Evolutionary conservation across 768 basidiomycete species (phyloP).

Genomic region (Floccularia luteovirens): DNA sequence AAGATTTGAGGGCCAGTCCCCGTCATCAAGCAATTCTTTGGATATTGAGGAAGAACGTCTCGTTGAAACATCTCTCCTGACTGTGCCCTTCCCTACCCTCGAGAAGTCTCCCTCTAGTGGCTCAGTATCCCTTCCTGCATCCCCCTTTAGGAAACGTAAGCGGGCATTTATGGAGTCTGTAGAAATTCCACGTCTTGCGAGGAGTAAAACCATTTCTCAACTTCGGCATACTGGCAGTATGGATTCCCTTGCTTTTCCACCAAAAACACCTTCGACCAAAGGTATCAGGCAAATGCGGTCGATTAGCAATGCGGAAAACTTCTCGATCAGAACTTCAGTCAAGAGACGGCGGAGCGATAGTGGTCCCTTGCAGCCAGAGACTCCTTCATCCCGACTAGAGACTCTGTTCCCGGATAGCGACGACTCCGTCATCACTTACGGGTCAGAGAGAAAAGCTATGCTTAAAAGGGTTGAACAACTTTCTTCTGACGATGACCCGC

Average conservation of each 20-base stretch:
- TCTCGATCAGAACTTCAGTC: not conserved
- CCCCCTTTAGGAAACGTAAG: constrained; percentile 33
- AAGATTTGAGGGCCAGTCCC: constrained; percentile 1
- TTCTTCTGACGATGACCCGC: constrained; percentile 62
- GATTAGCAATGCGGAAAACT: not conserved
- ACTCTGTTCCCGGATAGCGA: not conserved
- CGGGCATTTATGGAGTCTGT: constrained; percentile 45
- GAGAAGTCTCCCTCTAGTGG: not conserved
- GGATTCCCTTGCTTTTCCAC: not conserved
- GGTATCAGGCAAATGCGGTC: not conserved
- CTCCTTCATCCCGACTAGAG: no score
- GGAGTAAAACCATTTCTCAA: not conserved
- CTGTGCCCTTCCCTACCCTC: not conserved
- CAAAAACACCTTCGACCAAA: not conserved
- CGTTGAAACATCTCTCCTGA: constrained; percentile 8
- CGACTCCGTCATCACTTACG: not conserved
- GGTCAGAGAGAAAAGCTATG: not conserved
- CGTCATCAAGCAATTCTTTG: constrained; percentile 4
- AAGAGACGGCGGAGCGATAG: not conserved
- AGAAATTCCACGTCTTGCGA: constrained; percentile 5
- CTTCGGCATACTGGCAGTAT: constrained; percentile 1
- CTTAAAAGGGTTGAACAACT: constrained; percentile 13
- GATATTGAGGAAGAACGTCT: constrained; percentile 25
- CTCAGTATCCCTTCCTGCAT: not conserved
- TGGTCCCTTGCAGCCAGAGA: no score